Conservation (phyloP, 306 rosid species). For the Lupinus albus region DNA sequence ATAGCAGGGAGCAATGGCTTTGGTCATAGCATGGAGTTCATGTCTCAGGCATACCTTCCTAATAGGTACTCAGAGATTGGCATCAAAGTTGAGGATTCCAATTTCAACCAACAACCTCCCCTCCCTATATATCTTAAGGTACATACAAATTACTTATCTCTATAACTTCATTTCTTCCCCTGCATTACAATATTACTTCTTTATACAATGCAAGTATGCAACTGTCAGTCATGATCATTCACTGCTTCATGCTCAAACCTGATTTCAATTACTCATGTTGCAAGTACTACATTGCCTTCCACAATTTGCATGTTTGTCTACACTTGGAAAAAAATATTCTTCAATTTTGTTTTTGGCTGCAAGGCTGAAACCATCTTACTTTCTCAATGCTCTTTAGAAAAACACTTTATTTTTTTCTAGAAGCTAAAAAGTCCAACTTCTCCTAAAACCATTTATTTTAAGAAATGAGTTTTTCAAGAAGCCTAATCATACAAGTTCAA, state of each 20-base stretch:
- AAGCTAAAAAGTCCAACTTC: too few relatives aligned
- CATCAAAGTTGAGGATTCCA: slow-evolving; percentile 49
- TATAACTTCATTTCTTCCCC: background rate
- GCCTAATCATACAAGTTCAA: too few relatives aligned
- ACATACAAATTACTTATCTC: slow-evolving; percentile 14
- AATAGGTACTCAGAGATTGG: slow-evolving; percentile 68
- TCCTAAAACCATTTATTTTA: too few relatives aligned
- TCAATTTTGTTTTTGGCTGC: too few relatives aligned
- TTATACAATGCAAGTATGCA: slow-evolving; percentile 23
- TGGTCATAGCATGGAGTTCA: slow-evolving; percentile 79
- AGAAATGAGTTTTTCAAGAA: too few relatives aligned
- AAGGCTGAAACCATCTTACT: too few relatives aligned
- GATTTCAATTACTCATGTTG: background rate
- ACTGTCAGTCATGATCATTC: background rate
- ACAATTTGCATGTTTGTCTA: too few relatives aligned
- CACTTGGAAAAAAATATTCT: too few relatives aligned
- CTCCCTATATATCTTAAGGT: slow-evolving; percentile 92
- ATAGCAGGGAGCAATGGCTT: slow-evolving; percentile 74
- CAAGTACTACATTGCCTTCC: too few relatives aligned
- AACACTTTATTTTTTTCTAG: too few relatives aligned
- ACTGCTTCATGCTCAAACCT: slow-evolving; percentile 8
- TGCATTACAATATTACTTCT: background rate
- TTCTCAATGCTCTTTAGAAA: too few relatives aligned
- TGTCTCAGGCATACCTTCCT: slow-evolving; percentile 71
- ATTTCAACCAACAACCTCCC: slow-evolving; percentile 55